Evolutionary conservation across 2,329 filamentous ascomycete species (phyloP).

Genomic region (Cytospora schulzeri): DNA sequence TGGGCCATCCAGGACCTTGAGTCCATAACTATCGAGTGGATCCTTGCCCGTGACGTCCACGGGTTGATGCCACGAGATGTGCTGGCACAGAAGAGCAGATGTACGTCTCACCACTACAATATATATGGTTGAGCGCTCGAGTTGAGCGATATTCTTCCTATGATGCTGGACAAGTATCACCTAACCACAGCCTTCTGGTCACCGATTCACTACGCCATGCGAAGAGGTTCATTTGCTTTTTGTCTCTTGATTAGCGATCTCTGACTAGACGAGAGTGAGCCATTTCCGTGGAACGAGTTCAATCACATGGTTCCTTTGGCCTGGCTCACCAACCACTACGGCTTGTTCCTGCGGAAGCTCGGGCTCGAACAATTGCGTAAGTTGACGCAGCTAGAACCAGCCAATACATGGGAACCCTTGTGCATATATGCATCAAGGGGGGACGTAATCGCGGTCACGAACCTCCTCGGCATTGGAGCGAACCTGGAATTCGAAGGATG

Average conservation of each 20-base stretch:
- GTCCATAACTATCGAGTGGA: background rate
- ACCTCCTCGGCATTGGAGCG: background rate
- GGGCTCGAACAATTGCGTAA: background rate
- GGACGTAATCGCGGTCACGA: background rate
- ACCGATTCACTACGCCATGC: background rate
- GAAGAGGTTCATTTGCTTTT: background rate
- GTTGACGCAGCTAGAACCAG: background rate
- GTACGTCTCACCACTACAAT: background rate
- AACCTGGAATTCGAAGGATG: constrained; percentile 5
- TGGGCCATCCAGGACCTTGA: background rate
- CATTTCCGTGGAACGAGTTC: background rate
- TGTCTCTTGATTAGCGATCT: background rate
- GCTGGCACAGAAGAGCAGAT: fast-evolving
- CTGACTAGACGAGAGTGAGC: background rate
- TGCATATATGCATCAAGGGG: background rate
- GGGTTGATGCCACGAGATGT: background rate
- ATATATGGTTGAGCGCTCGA: background rate
- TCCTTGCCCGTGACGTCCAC: background rate
- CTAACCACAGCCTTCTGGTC: background rate
- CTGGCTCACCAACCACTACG: background rate
- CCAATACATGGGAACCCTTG: background rate
- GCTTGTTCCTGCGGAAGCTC: background rate
- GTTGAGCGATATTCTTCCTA: background rate
- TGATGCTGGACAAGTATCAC: background rate
- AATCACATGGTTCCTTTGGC: background rate